Conservation (phyloP, 805 yeast species). For the Barnettozyma sp. region DNA sequence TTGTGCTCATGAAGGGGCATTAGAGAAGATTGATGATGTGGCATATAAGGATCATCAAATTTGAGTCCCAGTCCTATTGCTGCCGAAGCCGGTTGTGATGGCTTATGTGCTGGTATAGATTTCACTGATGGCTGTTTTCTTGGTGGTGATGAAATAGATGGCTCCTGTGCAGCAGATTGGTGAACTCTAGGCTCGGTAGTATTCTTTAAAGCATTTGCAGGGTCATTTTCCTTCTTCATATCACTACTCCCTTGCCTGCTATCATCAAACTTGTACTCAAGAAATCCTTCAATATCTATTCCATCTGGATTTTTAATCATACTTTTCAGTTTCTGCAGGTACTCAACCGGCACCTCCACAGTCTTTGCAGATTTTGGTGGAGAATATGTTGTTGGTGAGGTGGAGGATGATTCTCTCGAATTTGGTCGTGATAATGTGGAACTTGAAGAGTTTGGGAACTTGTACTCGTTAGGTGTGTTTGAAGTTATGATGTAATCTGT, state of each 20-base stretch:
- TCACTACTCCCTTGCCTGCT: no score
- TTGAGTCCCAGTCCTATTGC: constrained; percentile 13
- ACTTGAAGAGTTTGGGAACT: constrained; percentile 42
- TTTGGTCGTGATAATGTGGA: constrained; percentile 10
- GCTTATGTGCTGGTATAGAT: no score
- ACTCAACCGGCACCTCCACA: constrained; percentile 24
- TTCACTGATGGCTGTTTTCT: no score
- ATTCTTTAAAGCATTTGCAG: background rate
- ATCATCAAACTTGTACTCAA: constrained; percentile 14
- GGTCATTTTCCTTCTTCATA: background rate
- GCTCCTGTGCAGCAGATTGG: no score
- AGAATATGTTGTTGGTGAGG: constrained; percentile 5
- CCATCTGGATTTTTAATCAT: constrained; percentile 21
- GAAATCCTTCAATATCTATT: constrained; percentile 18
- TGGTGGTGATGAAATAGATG: background rate
- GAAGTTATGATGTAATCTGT: constrained; percentile 41
- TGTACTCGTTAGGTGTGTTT: constrained; percentile 41
- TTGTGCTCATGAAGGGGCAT: constrained; percentile 1
- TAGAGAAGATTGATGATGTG: constrained; percentile 2
- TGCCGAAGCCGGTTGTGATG: no score
- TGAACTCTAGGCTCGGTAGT: background rate
- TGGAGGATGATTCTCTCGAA: constrained; percentile 10
- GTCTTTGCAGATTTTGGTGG: constrained; percentile 12
- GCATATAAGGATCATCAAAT: constrained; percentile 6
- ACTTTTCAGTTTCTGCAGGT: constrained; percentile 20